Percentiles rank a stretch among this genome's conserved stretches.
Conservation (phyloP, 495 filamentous ascomycete species). For the Podospora pseudoanserina region DNA sequence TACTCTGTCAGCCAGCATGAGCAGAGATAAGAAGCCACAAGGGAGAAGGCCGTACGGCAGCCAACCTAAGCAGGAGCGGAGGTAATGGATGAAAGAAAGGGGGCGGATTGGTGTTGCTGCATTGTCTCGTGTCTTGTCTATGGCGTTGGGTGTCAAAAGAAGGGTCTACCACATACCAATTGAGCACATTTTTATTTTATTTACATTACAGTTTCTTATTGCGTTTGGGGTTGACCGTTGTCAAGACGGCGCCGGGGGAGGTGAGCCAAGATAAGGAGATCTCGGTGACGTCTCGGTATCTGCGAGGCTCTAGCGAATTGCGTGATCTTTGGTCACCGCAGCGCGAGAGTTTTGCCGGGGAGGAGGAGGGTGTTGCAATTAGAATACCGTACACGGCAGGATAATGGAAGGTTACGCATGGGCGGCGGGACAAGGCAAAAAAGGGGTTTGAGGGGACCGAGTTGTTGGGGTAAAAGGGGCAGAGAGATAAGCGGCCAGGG, state of each 20-base stretch:
- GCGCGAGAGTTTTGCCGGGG: background rate
- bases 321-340: constrained; percentile 5
- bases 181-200: constrained; percentile 2
- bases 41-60: constrained; percentile 77
- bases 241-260: background rate
- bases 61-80: constrained; percentile 43
- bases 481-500: background rate
- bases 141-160: constrained; percentile 11
- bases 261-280: background rate
- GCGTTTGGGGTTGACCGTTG: background rate
- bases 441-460: background rate
- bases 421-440: background rate
- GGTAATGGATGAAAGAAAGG: constrained; percentile 6
- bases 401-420: background rate
- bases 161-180: constrained; percentile 1
- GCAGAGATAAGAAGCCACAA: constrained; percentile 76
- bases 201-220: background rate
- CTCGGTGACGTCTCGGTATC: constrained; percentile 1
- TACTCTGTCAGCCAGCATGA: constrained; percentile 79
- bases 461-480: background rate
- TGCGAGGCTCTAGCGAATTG: constrained; percentile 1
- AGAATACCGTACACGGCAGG: constrained; percentile 1
- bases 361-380: constrained; percentile 2
- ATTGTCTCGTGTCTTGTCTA: background rate
- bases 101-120: background rate